These are phyloP conservation scores for Microcera coccophila DNA, from an alignment of 2,329 filamentous ascomycete species.

Conservation along the genomic window DNA sequence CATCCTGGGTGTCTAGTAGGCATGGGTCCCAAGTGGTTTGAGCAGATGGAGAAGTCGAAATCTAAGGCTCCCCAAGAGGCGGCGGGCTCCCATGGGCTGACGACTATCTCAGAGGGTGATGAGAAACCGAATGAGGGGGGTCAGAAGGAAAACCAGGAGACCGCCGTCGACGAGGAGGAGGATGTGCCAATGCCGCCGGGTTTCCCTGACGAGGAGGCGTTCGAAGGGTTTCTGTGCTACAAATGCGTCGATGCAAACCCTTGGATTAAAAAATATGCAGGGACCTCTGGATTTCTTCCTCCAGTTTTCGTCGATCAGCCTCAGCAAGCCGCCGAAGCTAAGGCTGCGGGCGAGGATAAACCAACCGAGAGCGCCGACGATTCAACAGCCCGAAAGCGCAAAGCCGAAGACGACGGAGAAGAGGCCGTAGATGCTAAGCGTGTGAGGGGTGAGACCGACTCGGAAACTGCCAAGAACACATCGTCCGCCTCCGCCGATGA, in stretches of 20 bases:
- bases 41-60: slow-evolving; percentile 44
- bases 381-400: slow-evolving; percentile 59
- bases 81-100: slow-evolving; percentile 31
- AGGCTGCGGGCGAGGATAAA: slow-evolving; percentile 10
- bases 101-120: slow-evolving; percentile 49
- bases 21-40: slow-evolving; percentile 68
- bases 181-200: slow-evolving; percentile 72
- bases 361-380: slow-evolving; percentile 10
- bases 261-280: slow-evolving; percentile 89
- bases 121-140: slow-evolving; percentile 28
- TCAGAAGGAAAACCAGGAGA: slow-evolving; percentile 20
- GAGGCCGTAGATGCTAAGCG: slow-evolving; percentile 46
- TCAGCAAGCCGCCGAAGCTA: slow-evolving; percentile 1
- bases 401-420: slow-evolving; percentile 52
- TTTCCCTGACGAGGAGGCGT: slow-evolving; percentile 85
- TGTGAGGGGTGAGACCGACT: slow-evolving; percentile 41
- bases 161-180: slow-evolving; percentile 47
- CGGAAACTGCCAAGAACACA: slow-evolving; percentile 1
- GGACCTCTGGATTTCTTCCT: slow-evolving; percentile 71
- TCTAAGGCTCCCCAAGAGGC: slow-evolving; percentile 21
- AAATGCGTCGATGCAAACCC: slow-evolving; percentile 84
- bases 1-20: slow-evolving; percentile 90
- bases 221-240: slow-evolving; percentile 89
- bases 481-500: slow-evolving; percentile 10
- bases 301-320: slow-evolving; percentile 55